These are phyloP conservation scores for Fonsecaea multimorphosa DNA, from an alignment of 2,329 filamentous ascomycete species.

Conservation along the genomic window DNA sequence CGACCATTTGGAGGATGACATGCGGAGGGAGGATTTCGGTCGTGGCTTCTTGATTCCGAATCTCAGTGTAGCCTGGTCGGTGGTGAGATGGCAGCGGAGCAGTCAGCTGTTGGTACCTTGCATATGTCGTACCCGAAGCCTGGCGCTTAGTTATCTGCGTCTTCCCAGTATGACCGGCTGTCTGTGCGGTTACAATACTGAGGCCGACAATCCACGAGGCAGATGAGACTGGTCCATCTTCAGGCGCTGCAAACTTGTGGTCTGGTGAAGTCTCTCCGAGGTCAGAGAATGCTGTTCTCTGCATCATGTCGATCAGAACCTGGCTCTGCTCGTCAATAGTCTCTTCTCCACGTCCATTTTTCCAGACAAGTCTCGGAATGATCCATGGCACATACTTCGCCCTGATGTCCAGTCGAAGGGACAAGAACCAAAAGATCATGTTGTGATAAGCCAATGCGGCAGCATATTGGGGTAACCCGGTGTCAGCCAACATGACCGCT, in stretches of 20 bases:
- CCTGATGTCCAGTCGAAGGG: constrained; percentile 82
- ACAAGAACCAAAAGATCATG: constrained; percentile 96
- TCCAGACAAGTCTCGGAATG: constrained; percentile 78
- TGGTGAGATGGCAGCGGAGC: constrained; percentile 55
- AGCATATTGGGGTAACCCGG: constrained; percentile 90
- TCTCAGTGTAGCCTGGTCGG: constrained; percentile 48
- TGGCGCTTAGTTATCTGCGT: constrained; percentile 59
- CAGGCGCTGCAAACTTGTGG: constrained; percentile 45
- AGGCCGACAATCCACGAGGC: constrained; percentile 60
- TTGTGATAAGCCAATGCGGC: constrained; percentile 93
- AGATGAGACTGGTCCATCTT: constrained; percentile 51
- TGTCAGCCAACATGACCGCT: constrained; percentile 56
- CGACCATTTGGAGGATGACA: constrained; percentile 53
- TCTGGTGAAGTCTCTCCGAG: constrained; percentile 67
- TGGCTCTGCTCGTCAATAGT: constrained; percentile 89
- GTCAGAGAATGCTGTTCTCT: constrained; percentile 83
- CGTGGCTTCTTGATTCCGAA: constrained; percentile 47
- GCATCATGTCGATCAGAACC: constrained; percentile 94
- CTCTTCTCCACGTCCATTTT: constrained; percentile 74
- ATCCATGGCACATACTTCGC: constrained; percentile 89
- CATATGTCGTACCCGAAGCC: constrained; percentile 58
- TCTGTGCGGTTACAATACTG: constrained; percentile 59
- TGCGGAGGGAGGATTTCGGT: constrained; percentile 53
- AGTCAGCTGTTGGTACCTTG: constrained; percentile 55
- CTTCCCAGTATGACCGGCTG: constrained; percentile 53